Percentiles rank a stretch among this genome's conserved stretches.
Evolutionary conservation across 495 filamentous ascomycete genomes (phyloP).

Genomic region (Apodospora peruviana): DNA sequence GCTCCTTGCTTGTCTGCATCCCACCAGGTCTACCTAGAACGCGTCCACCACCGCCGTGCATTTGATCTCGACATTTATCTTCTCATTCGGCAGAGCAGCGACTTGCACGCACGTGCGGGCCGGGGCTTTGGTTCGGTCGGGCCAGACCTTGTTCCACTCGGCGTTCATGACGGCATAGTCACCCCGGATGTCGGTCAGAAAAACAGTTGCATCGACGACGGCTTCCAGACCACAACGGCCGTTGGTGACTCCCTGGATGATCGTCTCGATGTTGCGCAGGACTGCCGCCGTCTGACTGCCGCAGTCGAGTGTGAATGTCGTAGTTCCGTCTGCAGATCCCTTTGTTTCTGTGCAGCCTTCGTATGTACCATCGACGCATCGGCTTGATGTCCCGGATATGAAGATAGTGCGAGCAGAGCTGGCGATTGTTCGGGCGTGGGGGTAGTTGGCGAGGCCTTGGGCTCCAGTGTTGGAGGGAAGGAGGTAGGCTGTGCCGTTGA

Average conservation of each 20-base stretch:
- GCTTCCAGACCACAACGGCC: conserved; percentile 13
- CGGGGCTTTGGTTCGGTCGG: conserved; percentile 18
- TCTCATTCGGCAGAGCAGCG: conserved; percentile 18
- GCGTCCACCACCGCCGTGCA: conserved; percentile 20
- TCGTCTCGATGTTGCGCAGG: conserved; percentile 20
- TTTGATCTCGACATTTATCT: conserved; percentile 25
- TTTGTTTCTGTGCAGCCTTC: conserved; percentile 14
- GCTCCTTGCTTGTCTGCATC: no score
- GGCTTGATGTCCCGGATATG: conserved; percentile 22
- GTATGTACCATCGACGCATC: conserved; percentile 19
- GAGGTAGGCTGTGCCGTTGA: conserved; percentile 20
- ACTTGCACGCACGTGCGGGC: conserved; percentile 24
- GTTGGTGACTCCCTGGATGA: conserved; percentile 17
- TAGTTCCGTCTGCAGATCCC: no score
- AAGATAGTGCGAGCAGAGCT: conserved; percentile 18
- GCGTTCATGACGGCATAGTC: conserved; percentile 24
- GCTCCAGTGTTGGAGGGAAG: conserved; percentile 14
- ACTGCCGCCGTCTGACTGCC: conserved; percentile 20
- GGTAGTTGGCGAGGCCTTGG: conserved; percentile 24
- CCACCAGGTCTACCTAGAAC: no score
- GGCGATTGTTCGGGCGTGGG: conserved; percentile 21
- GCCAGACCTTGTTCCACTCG: conserved; percentile 26
- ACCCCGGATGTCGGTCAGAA: conserved; percentile 16
- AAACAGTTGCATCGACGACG: conserved; percentile 25
- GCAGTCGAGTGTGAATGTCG: conserved; percentile 16